Percentiles rank a stretch among this genome's conserved stretches.
Evolutionary conservation across 23 red algal genomes (phyloP).

Genomic region (Pyropia yezoensis): DNA sequence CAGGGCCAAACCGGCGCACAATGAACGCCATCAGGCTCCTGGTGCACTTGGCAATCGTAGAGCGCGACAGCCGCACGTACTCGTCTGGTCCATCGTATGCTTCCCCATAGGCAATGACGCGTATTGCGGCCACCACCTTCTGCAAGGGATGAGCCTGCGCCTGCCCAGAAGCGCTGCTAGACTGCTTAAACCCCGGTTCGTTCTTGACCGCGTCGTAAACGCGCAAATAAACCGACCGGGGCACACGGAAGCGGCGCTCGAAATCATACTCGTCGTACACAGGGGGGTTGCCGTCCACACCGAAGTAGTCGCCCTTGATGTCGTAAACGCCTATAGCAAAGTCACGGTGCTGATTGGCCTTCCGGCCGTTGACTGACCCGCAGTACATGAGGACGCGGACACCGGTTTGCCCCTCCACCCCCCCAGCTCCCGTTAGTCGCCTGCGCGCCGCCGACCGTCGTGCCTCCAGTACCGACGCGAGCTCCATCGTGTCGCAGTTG

Average conservation of each 20-base stretch:
- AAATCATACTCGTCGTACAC: slow-evolving; percentile 11
- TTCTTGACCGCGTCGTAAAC: not conserved
- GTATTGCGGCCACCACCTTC: slow-evolving; percentile 4
- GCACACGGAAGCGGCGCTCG: slow-evolving; percentile 22
- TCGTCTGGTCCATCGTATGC: slow-evolving; percentile 4
- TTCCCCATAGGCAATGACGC: slow-evolving; percentile 4
- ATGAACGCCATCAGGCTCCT: slow-evolving; percentile 3
- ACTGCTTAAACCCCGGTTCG: too few relatives aligned
- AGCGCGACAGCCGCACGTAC: slow-evolving; percentile 1
- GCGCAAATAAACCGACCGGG: slow-evolving; percentile 8
- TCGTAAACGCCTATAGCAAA: not conserved
- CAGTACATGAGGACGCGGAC: too few relatives aligned
- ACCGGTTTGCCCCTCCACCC: too few relatives aligned
- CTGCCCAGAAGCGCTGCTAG: too few relatives aligned
- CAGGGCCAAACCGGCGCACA: slow-evolving; percentile 3
- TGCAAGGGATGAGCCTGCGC: slow-evolving; percentile 2
- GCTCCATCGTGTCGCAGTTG: too few relatives aligned
- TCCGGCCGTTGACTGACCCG: too few relatives aligned
- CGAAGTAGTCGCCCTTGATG: slow-evolving; percentile 3
- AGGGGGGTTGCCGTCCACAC: too few relatives aligned
- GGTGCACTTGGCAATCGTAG: slow-evolving; percentile 2
- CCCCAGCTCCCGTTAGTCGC: too few relatives aligned
- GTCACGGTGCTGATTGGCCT: too few relatives aligned
- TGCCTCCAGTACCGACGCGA: too few relatives aligned
- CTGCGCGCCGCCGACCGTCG: too few relatives aligned